These are phyloP conservation scores for Pulveroboletus sp. DNA, from an alignment of 768 basidiomycete species.

Conservation along the genomic window DNA sequence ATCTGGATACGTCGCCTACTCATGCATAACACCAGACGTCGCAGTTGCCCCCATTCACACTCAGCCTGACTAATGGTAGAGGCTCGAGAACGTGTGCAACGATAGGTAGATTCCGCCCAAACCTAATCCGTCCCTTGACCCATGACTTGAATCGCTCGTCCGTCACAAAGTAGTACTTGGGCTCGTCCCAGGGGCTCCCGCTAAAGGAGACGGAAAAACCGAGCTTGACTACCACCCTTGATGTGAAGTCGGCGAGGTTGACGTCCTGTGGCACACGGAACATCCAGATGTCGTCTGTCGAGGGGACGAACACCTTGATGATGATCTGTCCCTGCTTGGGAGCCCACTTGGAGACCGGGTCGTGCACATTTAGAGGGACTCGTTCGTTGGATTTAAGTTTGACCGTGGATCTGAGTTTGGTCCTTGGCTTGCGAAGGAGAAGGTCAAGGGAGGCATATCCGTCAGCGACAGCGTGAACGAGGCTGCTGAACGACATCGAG, in stretches of 20 bases:
- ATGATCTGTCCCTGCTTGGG: constrained; percentile 32
- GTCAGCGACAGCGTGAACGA: constrained; percentile 12
- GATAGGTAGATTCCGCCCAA: constrained; percentile 33
- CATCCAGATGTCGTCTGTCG: constrained; percentile 38
- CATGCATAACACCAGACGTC: constrained; percentile 22
- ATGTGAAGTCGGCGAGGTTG: constrained; percentile 28
- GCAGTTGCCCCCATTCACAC: constrained; percentile 14
- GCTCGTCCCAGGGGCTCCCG: constrained; percentile 28
- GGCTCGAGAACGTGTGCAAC: constrained; percentile 26
- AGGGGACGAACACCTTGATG: constrained; percentile 38
- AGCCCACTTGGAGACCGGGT: constrained; percentile 24
- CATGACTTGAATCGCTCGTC: constrained; percentile 33
- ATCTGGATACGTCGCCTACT: not conserved
- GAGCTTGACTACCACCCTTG: constrained; percentile 32
- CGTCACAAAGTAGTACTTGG: constrained; percentile 26
- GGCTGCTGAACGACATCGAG: constrained; percentile 15
- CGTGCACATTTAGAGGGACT: not conserved
- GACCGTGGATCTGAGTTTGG: not conserved
- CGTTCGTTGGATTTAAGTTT: not conserved
- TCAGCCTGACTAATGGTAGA: constrained; percentile 15
- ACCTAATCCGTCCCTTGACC: constrained; percentile 30
- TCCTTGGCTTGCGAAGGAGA: constrained; percentile 13
- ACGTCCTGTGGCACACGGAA: constrained; percentile 32
- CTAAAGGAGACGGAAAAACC: constrained; percentile 33
- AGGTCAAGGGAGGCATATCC: constrained; percentile 15